These are phyloP conservation scores for Aurifilum marmelostoma DNA, from an alignment of 2,329 filamentous ascomycete genomes.

Conservation along the genomic window DNA sequence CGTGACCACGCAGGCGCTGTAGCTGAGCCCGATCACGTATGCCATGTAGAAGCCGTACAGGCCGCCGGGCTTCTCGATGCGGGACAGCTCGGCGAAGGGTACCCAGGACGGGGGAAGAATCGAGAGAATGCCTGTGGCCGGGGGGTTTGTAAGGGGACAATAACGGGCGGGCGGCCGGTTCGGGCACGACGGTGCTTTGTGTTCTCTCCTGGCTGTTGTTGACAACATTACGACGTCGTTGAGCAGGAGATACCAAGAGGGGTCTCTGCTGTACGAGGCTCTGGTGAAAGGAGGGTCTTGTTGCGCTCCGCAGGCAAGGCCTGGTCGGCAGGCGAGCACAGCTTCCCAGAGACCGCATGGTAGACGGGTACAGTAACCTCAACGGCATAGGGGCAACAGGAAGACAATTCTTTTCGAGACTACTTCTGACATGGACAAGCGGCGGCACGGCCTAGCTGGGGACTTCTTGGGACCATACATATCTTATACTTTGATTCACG, in stretches of 20 bases:
- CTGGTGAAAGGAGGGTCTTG: neutral
- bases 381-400: neutral
- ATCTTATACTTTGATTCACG: too few species aligned
- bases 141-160: neutral
- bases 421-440: neutral
- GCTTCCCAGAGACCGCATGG: neutral
- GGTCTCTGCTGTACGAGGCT: neutral
- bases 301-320: neutral
- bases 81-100: conserved; percentile 32
- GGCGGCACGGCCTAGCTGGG: too few species aligned
- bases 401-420: neutral
- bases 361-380: neutral
- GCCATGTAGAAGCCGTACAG: conserved; percentile 34
- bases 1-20: conserved; percentile 29
- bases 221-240: neutral
- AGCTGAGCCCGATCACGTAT: conserved; percentile 32
- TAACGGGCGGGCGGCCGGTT: neutral
- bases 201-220: neutral
- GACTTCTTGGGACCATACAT: too few species aligned
- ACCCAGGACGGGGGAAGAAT: conserved; percentile 28
- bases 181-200: neutral
- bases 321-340: neutral
- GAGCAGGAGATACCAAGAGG: neutral
- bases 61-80: conserved; percentile 32
- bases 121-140: neutral